Conservation (phyloP, 1,139 yeast genomes). For the Barnettozyma hawaiiensis region DNA sequence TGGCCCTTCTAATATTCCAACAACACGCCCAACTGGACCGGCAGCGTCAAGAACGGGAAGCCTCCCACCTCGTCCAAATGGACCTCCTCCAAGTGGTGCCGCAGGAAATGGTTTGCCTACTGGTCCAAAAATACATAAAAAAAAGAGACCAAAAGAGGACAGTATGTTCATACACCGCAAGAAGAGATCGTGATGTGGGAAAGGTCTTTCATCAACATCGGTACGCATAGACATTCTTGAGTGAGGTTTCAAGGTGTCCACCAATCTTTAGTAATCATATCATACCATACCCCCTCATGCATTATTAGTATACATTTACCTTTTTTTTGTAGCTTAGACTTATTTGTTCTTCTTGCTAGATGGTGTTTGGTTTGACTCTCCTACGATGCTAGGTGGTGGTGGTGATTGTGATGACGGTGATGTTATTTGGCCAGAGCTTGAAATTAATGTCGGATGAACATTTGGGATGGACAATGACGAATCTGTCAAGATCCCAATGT, state of each 20-base stretch:
- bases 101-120: neutral
- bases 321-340: neutral
- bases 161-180: constrained; percentile 10
- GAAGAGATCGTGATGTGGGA: constrained; percentile 4
- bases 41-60: constrained; percentile 12
- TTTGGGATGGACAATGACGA: neutral
- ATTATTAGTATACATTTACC: neutral
- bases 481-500: neutral
- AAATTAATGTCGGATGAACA: neutral
- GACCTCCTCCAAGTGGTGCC: neutral
- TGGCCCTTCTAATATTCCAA: neutral
- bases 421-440: constrained; percentile 1
- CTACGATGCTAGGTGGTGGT: neutral
- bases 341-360: constrained; percentile 5
- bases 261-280: no score
- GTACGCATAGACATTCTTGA: neutral
- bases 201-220: neutral
- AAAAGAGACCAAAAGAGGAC: constrained; percentile 3
- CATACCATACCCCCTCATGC: constrained; percentile 2
- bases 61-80: constrained; percentile 10
- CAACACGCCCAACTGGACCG: neutral
- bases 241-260: constrained; percentile 1
- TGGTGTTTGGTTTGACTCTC: neutral
- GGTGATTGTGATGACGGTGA: constrained; percentile 4
- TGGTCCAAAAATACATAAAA: neutral